Evolutionary conservation across 2,329 filamentous ascomycete genomes (phyloP), one percentile per base, ranked within the genome.

Genomic region (Emydomyces testavorans): DNA sequence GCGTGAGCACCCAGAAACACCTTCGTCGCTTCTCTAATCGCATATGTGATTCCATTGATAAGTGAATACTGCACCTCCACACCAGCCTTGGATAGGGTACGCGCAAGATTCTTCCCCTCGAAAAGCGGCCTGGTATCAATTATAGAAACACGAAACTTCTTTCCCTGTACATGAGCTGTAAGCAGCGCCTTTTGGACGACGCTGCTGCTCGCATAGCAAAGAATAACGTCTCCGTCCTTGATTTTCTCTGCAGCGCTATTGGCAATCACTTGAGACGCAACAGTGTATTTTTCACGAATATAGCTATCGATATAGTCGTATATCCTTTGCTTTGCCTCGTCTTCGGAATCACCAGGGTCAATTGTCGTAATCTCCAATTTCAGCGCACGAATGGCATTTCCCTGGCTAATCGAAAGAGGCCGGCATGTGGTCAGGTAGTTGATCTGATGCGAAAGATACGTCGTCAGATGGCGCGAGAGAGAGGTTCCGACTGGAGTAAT

Each of bases 391-490:
- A 98, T 94, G 29, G 88, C 88, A 64, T 96, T 98, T 52, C 92
- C 92, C 82, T 96, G 94, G 53, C 86, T 87, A 66, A 94, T 92
- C 56, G 86, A 93, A 68, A 98, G 85, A 28, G 92, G 89, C n/a
- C 92, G 82, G 61, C 89, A 95, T 56, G 87, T 87, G 51, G 86
- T 85, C 52, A 98, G 77, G 62, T 93, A 95, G 55, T 93, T 88
- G 60, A 98, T 95, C 67, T 98, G 92, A 31, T 89, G 86, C 60
- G 88, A 92, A 51, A 98, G 79, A 65, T 96, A 87, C 8, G 85
- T 84, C 26, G 87, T 92, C 58, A 98, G 81, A 70, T 98, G 89
- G 28, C 92, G 82, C 16, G 88, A 84, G 35, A 98, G 77, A 34
- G 88, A 89, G 50, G 82, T 88, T 34, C 84, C 83, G 21, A 80